phyloP scores from a whole-genome alignment of 306 rosid species.

The Begonia masoniana region DNA sequence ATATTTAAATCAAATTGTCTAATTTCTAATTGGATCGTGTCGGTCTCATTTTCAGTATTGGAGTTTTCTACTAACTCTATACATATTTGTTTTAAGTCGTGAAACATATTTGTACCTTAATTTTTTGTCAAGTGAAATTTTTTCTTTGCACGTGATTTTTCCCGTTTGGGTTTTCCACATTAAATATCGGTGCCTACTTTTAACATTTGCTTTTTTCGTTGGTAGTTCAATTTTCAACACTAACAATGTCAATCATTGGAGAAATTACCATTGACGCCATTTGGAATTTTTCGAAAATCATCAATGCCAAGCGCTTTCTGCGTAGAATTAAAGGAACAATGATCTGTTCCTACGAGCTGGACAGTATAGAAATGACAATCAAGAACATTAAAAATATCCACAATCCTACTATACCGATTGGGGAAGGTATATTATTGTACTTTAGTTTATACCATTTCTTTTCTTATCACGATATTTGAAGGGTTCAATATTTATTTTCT shows the following conservation, averaged over 20 bases:
- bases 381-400: background rate
- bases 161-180: no score
- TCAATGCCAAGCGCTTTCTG: constrained; percentile 80
- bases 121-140: no score
- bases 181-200: no score
- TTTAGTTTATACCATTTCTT: no score
- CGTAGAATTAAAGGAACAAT: constrained; percentile 70
- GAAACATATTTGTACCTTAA: no score
- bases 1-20: background rate
- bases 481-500: background rate
- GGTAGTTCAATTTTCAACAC: no score
- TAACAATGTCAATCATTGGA: no score
- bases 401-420: background rate
- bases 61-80: no score
- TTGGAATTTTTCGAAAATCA: constrained; percentile 86
- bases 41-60: no score
- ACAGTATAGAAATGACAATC: constrained; percentile 15
- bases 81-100: background rate
- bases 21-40: background rate
- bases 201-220: no score
- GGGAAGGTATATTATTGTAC: background rate
- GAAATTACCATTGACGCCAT: constrained; percentile 83
- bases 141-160: no score
- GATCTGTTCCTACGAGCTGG: constrained; percentile 97
- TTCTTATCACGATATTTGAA: background rate